Percentiles rank a stretch among this genome's conserved stretches.
Evolutionary conservation across 768 basidiomycete genomes (phyloP).

Genomic region (Mycena vulgaris): DNA sequence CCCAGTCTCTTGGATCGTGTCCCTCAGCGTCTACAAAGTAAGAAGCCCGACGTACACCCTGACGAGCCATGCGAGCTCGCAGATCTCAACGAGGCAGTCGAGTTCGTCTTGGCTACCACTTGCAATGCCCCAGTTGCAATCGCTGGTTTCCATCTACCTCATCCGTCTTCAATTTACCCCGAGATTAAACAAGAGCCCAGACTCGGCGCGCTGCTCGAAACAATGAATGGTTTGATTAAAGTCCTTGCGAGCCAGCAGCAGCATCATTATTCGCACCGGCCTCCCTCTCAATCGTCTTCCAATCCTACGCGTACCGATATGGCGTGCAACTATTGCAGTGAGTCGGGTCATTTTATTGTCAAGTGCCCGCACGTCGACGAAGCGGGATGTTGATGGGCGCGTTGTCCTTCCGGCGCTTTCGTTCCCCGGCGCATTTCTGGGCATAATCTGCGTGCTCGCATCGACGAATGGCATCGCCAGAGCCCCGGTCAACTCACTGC

Average conservation of each 20-base stretch:
- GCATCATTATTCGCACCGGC: neutral
- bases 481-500: slow-evolving; percentile 25
- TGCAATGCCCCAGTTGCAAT: neutral
- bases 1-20: slow-evolving; percentile 4
- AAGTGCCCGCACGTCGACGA: no score
- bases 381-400: no score
- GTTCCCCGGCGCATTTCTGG: slow-evolving; percentile 31
- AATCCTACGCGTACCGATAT: neutral
- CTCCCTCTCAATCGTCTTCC: neutral
- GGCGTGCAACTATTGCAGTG: slow-evolving; percentile 42
- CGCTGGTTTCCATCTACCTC: neutral
- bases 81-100: slow-evolving; percentile 40
- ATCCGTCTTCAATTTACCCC: neutral
- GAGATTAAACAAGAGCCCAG: slow-evolving; percentile 20
- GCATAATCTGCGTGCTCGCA: slow-evolving; percentile 2
- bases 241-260: slow-evolving; percentile 19
- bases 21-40: slow-evolving; percentile 33
- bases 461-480: slow-evolving; percentile 27
- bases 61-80: slow-evolving; percentile 43
- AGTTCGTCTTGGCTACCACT: slow-evolving; percentile 37
- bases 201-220: slow-evolving; percentile 11
- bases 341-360: slow-evolving; percentile 39
- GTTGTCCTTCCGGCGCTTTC: slow-evolving; percentile 30
- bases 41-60: slow-evolving; percentile 37
- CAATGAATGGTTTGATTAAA: slow-evolving; percentile 22